These are phyloP conservation scores for Aspergillus asperescens DNA, from an alignment of 495 filamentous ascomycete species.

Conservation along the genomic window DNA sequence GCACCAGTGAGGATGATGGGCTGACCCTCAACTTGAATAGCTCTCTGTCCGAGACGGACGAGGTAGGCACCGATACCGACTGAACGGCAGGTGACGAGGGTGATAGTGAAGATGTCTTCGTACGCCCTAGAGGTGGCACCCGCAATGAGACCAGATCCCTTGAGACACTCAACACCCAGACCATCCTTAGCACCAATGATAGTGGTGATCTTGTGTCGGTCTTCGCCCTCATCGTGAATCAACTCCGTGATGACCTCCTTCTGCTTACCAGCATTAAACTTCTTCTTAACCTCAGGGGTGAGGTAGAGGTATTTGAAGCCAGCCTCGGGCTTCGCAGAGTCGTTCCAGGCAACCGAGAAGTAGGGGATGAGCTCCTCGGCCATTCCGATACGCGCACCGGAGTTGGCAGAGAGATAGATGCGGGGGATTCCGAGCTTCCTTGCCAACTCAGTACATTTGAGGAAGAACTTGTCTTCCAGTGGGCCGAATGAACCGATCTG, in stretches of 20 bases:
- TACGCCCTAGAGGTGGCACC: slow-evolving; percentile 96
- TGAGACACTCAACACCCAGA: slow-evolving; percentile 94
- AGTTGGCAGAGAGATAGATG: slow-evolving; percentile 98
- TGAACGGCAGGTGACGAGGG: slow-evolving; percentile 93
- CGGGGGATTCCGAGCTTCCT: slow-evolving; percentile 89
- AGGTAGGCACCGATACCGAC: slow-evolving; percentile 98
- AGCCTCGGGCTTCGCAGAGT: slow-evolving; percentile 71
- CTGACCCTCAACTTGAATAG: slow-evolving; percentile 98
- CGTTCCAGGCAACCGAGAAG: slow-evolving; percentile 95
- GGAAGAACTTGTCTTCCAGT: slow-evolving; percentile 95
- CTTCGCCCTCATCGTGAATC: slow-evolving; percentile 79
- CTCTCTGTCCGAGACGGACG: slow-evolving; percentile 93
- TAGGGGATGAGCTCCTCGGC: slow-evolving; percentile 95
- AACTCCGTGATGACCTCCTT: slow-evolving; percentile 85
- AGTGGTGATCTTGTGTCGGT: slow-evolving; percentile 88
- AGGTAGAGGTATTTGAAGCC: slow-evolving; percentile 99
- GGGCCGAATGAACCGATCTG: slow-evolving; percentile 98
- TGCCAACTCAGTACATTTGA: slow-evolving; percentile 96
- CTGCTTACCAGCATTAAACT: slow-evolving; percentile 76
- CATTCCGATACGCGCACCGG: slow-evolving; percentile 96
- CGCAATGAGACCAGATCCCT: slow-evolving; percentile 95
- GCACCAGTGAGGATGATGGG: slow-evolving; percentile 98
- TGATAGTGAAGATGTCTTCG: slow-evolving; percentile 98
- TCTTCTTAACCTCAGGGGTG: slow-evolving; percentile 76
- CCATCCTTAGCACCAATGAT: slow-evolving; percentile 93